phyloP scores from a whole-genome alignment of 1,284 basidiomycete genomes.

The Meira nashicola region DNA sequence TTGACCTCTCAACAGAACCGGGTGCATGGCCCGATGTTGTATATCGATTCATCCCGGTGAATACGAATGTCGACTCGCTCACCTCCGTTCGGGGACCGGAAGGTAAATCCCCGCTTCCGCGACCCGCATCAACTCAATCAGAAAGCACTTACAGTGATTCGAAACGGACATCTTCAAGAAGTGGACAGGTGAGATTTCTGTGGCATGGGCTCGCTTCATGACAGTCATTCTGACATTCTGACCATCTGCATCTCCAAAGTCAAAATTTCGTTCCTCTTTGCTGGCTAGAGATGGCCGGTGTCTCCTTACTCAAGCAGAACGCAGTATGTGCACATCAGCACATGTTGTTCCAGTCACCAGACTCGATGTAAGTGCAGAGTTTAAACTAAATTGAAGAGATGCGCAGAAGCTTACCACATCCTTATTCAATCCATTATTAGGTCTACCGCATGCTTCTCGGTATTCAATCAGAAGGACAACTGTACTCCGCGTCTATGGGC shows the following conservation, averaged over 20 bases:
- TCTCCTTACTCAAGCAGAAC: conserved; percentile 3
- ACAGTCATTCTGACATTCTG: background rate
- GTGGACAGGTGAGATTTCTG: conserved; percentile 1
- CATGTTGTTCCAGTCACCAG: conserved; percentile 2
- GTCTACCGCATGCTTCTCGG: background rate
- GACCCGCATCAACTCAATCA: background rate
- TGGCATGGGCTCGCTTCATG: background rate
- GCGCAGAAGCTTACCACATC: background rate
- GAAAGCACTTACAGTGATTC: conserved; percentile 6
- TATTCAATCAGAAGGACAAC: background rate
- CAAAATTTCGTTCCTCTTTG: conserved; percentile 4
- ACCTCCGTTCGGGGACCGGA: background rate
- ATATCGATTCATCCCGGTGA: background rate
- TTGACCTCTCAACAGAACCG: background rate
- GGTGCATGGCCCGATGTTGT: background rate
- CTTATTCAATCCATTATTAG: background rate
- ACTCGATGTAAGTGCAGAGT: conserved; percentile 1
- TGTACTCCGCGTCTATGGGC: conserved; percentile 3
- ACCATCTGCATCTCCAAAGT: conserved; percentile 1
- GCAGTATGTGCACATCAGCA: conserved; percentile 2
- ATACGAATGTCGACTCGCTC: background rate
- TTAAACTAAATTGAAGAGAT: background rate
- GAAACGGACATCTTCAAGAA: background rate
- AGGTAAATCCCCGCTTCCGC: background rate
- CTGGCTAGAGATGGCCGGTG: conserved; percentile 4